Evolutionary conservation across 176 grass and related monocot species (phyloP), one percentile per base, ranked within the genome.

Genomic region (Eragrostis curvula): DNA sequence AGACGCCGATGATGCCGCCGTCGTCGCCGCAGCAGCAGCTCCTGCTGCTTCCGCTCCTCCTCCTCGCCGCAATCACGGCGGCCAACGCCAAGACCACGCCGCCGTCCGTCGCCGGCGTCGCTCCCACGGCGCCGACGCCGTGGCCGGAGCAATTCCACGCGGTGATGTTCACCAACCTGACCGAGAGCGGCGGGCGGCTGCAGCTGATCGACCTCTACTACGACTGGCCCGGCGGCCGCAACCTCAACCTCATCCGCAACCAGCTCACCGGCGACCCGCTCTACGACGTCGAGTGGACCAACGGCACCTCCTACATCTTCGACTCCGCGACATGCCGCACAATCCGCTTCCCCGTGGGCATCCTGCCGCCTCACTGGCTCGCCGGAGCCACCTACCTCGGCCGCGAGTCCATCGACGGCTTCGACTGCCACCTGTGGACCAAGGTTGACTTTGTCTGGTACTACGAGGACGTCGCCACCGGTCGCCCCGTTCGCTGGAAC

Each of bases 121-220:
- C 74, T 49, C 6, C 80, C 27, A 47, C 27, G 1, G 23, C 29
- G 50, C 81, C 86, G 60, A 88, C 81, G 75, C 86, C 70, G 53
- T 96, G 93, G 93, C 93, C 93, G 18, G 79, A 82, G 66, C 90
- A 92, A 69, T 96, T 96, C 85, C 93, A 96, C 85, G 90, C 90
- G 28, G 73, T 74, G 46, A 9, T 90, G 16, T 80, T 88, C 87
- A 87, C 84, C 24, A 96, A 96, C 79, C 85, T 93, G 24, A 90
- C 90, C 17, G 79, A 52, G 55, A 86, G 74, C 17, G 90, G 65
- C 11, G 90, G 85, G 0, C 77, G 46, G 66, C 90, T 96, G 83
- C 71, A 89, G 85, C 59, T 93, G 27, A 70, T 74, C 72, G 94
- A 96, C 59, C 81, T 96, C 27, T 96, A 89, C 75, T 96, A 93